Evolutionary conservation across 2,329 filamentous ascomycete species (phyloP).

Genomic region (Coleophoma eucalyptorum): DNA sequence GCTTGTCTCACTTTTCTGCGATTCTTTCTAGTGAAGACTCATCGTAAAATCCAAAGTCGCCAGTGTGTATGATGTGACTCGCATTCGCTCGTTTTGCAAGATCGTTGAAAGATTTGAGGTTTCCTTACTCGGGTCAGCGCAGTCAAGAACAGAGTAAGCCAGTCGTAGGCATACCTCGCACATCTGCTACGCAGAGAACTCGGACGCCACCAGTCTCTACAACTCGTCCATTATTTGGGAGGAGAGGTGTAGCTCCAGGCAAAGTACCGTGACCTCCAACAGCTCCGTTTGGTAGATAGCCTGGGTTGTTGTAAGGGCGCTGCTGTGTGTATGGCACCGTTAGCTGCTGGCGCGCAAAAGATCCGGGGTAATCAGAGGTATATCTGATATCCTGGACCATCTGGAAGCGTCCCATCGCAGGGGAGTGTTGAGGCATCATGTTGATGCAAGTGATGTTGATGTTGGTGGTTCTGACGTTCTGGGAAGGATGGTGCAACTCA

Average conservation of each 20-base stretch:
- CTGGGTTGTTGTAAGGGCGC: conserved; percentile 29
- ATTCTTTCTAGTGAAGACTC: conserved; percentile 93
- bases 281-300: conserved; percentile 61
- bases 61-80: conserved; percentile 97
- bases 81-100: conserved; percentile 91
- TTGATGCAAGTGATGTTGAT: not conserved
- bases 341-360: conserved; percentile 9
- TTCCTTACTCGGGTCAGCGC: conserved; percentile 56
- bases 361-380: no score
- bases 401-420: not conserved
- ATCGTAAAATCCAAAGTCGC: conserved; percentile 99
- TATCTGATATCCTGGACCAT: no score
- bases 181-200: conserved; percentile 68
- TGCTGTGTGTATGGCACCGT: conserved; percentile 21
- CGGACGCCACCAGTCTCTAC: conserved; percentile 63
- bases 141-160: conserved; percentile 2
- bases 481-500: conserved; percentile 14
- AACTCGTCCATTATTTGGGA: conserved; percentile 64
- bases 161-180: conserved; percentile 52
- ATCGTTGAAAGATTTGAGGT: conserved; percentile 92
- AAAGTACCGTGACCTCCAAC: conserved; percentile 39
- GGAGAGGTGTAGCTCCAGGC: conserved; percentile 58
- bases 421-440: not conserved
- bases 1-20: conserved; percentile 79
- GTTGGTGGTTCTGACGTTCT: not conserved